Conservation (phyloP, 1,284 basidiomycete species). For the Cystobasidium pallidum region DNA sequence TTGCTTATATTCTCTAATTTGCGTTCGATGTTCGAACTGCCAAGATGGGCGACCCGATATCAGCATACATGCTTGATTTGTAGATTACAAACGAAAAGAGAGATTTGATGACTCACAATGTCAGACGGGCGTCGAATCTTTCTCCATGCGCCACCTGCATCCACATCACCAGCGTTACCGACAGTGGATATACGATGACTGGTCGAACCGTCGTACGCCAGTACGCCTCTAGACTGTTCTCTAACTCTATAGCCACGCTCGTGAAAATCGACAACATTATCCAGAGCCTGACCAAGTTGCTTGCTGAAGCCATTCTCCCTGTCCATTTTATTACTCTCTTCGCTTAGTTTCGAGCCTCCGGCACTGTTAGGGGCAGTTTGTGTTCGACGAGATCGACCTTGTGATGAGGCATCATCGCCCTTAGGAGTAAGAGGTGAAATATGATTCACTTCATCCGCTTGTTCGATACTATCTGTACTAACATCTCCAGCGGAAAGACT, state of each 20-base stretch:
- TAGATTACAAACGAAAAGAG: background rate
- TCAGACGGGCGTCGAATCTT: conserved; percentile 35
- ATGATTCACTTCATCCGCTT: background rate
- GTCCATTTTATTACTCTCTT: conserved; percentile 2
- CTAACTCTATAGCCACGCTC: conserved; percentile 34
- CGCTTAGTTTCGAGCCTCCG: conserved; percentile 2
- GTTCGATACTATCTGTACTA: conserved; percentile 18
- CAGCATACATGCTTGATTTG: background rate
- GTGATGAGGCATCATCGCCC: background rate
- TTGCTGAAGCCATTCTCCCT: conserved; percentile 25
- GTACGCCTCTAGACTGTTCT: conserved; percentile 30
- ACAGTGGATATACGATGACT: conserved; percentile 32
- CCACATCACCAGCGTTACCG: conserved; percentile 37
- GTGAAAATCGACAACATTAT: conserved; percentile 34
- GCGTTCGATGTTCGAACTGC: conserved; percentile 39
- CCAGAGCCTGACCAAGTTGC: conserved; percentile 32
- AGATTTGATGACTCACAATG: conserved; percentile 19
- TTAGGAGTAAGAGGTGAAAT: background rate
- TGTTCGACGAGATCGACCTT: background rate
- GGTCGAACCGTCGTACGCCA: conserved; percentile 17
- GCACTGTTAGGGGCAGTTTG: conserved; percentile 31
- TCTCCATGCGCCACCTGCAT: conserved; percentile 38
- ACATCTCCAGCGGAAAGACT: conserved; percentile 33
- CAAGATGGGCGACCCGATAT: no score
- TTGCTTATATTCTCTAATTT: conserved; percentile 43